A percentile compares a stretch with the other conserved stretches of the same genome.
These are phyloP conservation scores for Coemansia sp. DNA, from an alignment of 192 early-diverging fungal species.

Conservation along the genomic window DNA sequence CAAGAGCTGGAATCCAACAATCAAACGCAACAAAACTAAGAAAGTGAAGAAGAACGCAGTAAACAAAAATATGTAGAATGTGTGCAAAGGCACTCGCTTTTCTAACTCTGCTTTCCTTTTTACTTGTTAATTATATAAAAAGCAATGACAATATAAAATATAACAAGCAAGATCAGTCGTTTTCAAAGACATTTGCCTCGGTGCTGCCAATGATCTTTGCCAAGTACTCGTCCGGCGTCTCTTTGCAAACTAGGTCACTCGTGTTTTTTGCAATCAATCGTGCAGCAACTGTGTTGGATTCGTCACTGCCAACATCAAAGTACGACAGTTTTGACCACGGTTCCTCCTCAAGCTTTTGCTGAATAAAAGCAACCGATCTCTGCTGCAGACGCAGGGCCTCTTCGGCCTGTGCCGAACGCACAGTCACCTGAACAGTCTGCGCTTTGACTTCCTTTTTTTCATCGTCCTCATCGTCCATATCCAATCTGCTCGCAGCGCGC, in stretches of 20 bases:
- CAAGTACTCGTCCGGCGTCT: conserved; percentile 38
- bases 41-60: not conserved
- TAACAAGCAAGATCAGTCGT: not conserved
- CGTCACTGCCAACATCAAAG: conserved; percentile 55
- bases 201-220: conserved; percentile 41
- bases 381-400: conserved; percentile 62
- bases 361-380: conserved; percentile 57
- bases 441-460: conserved; percentile 44
- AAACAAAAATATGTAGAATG: not conserved
- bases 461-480: conserved; percentile 71
- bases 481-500: conserved; percentile 62
- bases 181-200: conserved; percentile 23
- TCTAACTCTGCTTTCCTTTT: no score
- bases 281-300: conserved; percentile 18
- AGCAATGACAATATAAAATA: not conserved
- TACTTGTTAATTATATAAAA: not conserved
- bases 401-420: conserved; percentile 64
- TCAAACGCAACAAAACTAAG: not conserved
- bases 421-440: conserved; percentile 56
- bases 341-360: conserved; percentile 68
- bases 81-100: no score
- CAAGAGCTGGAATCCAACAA: conserved; percentile 27
- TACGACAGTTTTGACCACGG: conserved; percentile 69
- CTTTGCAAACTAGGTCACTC: conserved; percentile 30
- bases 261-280: conserved; percentile 36